These are phyloP conservation scores for Hypoxylon trugodes DNA, from an alignment of 495 filamentous ascomycete species.

Conservation along the genomic window DNA sequence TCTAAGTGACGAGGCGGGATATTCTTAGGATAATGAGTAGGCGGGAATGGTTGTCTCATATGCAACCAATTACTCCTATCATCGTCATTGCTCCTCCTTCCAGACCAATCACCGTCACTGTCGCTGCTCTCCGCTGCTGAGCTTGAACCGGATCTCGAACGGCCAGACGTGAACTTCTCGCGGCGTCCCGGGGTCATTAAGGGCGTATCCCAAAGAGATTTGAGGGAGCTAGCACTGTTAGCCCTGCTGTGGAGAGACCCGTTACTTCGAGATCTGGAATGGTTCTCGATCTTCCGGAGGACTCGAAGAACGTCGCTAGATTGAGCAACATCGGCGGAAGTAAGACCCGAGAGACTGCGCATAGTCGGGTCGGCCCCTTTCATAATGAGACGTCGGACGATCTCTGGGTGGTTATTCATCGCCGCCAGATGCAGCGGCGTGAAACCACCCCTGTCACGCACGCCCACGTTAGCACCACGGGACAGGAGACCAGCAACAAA, in stretches of 20 bases:
- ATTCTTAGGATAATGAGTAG: conserved; percentile 36
- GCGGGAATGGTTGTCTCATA: conserved; percentile 49
- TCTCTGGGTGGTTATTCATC: conserved; percentile 77
- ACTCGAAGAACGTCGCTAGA: conserved; percentile 65
- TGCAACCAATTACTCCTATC: conserved; percentile 48
- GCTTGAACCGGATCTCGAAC: conserved; percentile 44
- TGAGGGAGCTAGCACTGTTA: conserved; percentile 71
- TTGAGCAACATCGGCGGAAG: conserved; percentile 74
- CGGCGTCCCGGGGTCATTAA: conserved; percentile 45
- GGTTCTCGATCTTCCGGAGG: conserved; percentile 63
- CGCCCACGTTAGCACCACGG: conserved; percentile 78
- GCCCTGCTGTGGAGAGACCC: conserved; percentile 63
- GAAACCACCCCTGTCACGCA: conserved; percentile 81
- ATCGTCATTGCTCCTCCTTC: conserved; percentile 45
- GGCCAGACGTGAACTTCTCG: conserved; percentile 48
- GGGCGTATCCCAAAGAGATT: conserved; percentile 68
- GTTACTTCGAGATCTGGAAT: conserved; percentile 64
- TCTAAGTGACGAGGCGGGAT: conserved; percentile 30
- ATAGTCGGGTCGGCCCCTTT: conserved; percentile 75
- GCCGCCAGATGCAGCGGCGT: conserved; percentile 85
- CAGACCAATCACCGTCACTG: conserved; percentile 52
- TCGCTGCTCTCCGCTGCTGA: conserved; percentile 50
- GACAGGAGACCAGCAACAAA: conserved; percentile 83
- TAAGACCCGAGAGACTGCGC: conserved; percentile 75
- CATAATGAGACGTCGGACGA: conserved; percentile 76